Evolutionary conservation across 257 asterid genomes (phyloP).

Genomic region (Gentiana macrophylla): DNA sequence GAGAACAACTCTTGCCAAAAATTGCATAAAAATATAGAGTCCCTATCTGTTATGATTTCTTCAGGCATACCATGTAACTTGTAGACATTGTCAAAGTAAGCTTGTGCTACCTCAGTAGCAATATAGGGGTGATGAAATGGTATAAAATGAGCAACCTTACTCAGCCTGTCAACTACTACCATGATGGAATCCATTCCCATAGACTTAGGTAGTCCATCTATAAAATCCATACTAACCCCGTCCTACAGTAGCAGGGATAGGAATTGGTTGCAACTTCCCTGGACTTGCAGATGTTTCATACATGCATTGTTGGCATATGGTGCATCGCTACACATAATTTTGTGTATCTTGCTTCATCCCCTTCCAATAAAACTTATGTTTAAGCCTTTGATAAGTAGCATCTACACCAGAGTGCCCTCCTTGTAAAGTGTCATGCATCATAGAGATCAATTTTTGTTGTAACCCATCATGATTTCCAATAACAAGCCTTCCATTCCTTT

Average conservation of each 20-base stretch:
- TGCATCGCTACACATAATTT: background rate
- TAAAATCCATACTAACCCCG: background rate
- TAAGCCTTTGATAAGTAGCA: too few relatives aligned
- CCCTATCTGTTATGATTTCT: too few relatives aligned
- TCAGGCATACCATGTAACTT: background rate
- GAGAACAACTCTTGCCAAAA: too few relatives aligned
- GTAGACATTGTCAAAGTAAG: background rate
- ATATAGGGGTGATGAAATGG: background rate
- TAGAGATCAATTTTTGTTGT: background rate
- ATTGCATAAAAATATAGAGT: too few relatives aligned
- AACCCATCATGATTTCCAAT: background rate
- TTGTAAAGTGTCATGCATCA: too few relatives aligned
- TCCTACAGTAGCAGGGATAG: slow-evolving; percentile 2
- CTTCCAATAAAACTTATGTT: too few relatives aligned
- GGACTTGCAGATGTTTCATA: slow-evolving; percentile 5
- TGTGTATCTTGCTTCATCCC: slow-evolving; percentile 1
- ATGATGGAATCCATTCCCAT: background rate
- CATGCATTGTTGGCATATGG: background rate
- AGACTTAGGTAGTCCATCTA: slow-evolving; percentile 3
- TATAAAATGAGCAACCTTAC: background rate
- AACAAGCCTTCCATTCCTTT: background rate
- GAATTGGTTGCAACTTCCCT: background rate
- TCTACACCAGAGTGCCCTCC: too few relatives aligned
- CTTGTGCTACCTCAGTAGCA: background rate
- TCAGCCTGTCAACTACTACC: background rate